These are phyloP conservation scores for Diaporthe aspalathi DNA, from an alignment of 2,329 filamentous ascomycete genomes.

Conservation along the genomic window DNA sequence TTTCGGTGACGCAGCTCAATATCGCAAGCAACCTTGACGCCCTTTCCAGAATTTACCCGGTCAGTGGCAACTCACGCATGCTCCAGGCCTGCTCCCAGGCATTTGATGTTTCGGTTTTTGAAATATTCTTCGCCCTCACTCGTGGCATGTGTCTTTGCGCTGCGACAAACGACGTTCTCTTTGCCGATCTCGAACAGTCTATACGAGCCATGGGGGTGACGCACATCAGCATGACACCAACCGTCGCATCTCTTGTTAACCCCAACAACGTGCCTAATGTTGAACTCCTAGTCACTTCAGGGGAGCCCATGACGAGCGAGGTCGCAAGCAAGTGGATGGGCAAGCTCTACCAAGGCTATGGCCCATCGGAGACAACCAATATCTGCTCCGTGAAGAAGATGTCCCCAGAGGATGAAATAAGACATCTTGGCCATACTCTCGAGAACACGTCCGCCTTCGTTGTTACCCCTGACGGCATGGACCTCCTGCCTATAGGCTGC, in stretches of 20 bases:
- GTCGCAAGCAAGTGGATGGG: slow-evolving; percentile 77
- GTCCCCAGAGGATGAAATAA: slow-evolving; percentile 66
- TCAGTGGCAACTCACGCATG: slow-evolving; percentile 64
- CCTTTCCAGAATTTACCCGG: slow-evolving; percentile 75
- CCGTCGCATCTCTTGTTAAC: slow-evolving; percentile 80
- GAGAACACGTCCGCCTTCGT: slow-evolving; percentile 82
- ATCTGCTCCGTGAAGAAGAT: slow-evolving; percentile 83
- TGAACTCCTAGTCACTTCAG: slow-evolving; percentile 81
- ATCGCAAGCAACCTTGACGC: slow-evolving; percentile 80
- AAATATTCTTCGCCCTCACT: slow-evolving; percentile 88
- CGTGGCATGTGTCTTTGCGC: slow-evolving; percentile 83
- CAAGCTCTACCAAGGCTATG: slow-evolving; percentile 83
- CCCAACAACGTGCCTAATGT: slow-evolving; percentile 77
- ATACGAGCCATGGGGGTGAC: slow-evolving; percentile 75
- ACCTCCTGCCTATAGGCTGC: slow-evolving; percentile 74
- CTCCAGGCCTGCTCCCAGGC: slow-evolving; percentile 86
- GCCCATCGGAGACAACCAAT: slow-evolving; percentile 88
- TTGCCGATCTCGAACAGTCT: slow-evolving; percentile 75
- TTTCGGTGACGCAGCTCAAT: slow-evolving; percentile 81
- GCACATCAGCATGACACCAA: slow-evolving; percentile 87
- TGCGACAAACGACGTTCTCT: slow-evolving; percentile 78
- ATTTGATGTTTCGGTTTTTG: slow-evolving; percentile 90
- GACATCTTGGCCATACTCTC: slow-evolving; percentile 81
- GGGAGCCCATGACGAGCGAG: slow-evolving; percentile 80
- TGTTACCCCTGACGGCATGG: slow-evolving; percentile 56